These are phyloP conservation scores for Trichoderma sp. DNA, from an alignment of 2,329 filamentous ascomycete genomes.

Conservation along the genomic window DNA sequence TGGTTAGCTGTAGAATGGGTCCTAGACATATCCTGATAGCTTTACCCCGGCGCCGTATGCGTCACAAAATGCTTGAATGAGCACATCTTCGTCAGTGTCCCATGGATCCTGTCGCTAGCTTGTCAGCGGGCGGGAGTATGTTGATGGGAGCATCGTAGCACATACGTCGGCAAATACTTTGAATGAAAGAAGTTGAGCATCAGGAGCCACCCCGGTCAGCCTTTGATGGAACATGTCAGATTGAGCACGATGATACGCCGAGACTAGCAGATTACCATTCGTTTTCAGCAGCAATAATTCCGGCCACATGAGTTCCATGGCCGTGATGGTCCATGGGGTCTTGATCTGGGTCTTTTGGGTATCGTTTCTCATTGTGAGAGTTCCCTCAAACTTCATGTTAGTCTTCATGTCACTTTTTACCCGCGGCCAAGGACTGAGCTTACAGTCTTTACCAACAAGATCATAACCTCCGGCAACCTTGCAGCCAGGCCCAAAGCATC, in stretches of 20 bases:
- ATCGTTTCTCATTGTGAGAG: conserved; percentile 29
- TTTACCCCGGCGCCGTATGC: conserved; percentile 35
- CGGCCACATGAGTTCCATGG: conserved; percentile 38
- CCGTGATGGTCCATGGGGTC: conserved; percentile 25
- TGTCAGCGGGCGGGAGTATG: background rate
- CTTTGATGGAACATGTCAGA: conserved; percentile 22
- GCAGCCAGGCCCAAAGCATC: conserved; percentile 39
- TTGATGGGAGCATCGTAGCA: background rate
- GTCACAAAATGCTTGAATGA: conserved; percentile 38
- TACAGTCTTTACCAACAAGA: conserved; percentile 36
- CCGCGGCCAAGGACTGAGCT: background rate
- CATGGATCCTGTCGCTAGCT: conserved; percentile 25
- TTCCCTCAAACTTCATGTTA: conserved; percentile 27
- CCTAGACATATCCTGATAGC: background rate
- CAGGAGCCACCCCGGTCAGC: conserved; percentile 45
- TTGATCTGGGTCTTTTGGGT: conserved; percentile 34
- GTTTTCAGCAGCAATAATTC: conserved; percentile 47
- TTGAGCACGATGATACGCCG: too few species aligned
- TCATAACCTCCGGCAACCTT: conserved; percentile 40
- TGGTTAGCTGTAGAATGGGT: background rate
- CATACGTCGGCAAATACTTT: conserved; percentile 41
- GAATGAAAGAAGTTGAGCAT: conserved; percentile 44
- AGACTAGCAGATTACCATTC: conserved; percentile 27
- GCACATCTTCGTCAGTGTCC: conserved; percentile 34
- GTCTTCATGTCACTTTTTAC: too few species aligned